Evolutionary conservation across 2,329 filamentous ascomycete genomes (phyloP), one percentile per base, ranked within the genome.

Genomic region (Ceratocystis huliohia): DNA sequence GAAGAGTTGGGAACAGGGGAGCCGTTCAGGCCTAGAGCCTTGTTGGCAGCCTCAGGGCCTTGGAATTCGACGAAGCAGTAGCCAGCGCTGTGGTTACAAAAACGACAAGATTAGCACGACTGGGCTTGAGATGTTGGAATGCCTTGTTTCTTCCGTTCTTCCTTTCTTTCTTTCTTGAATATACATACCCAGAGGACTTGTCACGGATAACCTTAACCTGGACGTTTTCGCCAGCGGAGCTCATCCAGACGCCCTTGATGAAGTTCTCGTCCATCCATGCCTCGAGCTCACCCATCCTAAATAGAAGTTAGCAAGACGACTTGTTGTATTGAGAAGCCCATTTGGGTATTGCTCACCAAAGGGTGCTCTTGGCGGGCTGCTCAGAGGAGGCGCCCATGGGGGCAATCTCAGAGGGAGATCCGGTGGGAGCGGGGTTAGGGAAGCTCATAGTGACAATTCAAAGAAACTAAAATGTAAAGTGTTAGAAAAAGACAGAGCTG

Each of bases 191-290:
- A 74, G 93, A 96, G 77, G 96, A 96, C 78, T 96, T 96, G 80
- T 99, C 94, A 71, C 94, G 90, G 73, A 99, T 99, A 83, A 99
- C 96, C 84, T 99, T 99, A 72, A 99, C 94, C 73, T 96, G 96
- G 73, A 99, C 94, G 70, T 86, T 86, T 78, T 97, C 94, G 71
- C 89, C 91, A 79, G 96, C 89, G 72, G 92, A 86, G 73, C 91
- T 96, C 70, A 80, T 74, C 83, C 91, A 97, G 59, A 97, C 86
- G 72, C 89, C 94, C 78, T 95, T 92, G 74, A 99, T 89, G 76
- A 97, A 99, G 78, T 93, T 95, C 80, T 99, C 94, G 73, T 99
- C 94, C 79, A 99, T 97, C 94, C 94, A 99, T 33, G 91, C 90
- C 78, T 97, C 93, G 70, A 99, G 88, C 76, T 99, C 94, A 71